phyloP scores from a whole-genome alignment of 1,139 yeast genomes.

The Yamadazyma dendronema region DNA sequence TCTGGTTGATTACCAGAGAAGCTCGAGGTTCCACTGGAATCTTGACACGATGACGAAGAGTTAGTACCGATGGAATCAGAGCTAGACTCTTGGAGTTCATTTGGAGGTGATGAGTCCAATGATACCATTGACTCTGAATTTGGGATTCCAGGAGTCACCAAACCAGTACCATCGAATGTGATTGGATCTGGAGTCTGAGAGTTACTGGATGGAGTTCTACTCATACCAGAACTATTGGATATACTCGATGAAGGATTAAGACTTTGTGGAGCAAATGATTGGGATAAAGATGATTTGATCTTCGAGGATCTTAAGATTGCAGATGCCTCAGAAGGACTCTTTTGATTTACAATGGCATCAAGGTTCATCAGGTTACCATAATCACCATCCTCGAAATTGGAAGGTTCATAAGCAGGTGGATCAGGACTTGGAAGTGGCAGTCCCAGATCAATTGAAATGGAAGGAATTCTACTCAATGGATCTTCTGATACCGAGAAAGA shows the following conservation, averaged over 20 bases:
- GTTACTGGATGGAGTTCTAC: not conserved
- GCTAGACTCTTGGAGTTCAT: not conserved
- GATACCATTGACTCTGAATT: constrained; percentile 3
- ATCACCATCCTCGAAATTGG: constrained; percentile 3
- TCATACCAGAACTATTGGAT: constrained; percentile 9
- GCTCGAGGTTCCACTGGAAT: not conserved
- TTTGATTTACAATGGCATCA: constrained; percentile 23
- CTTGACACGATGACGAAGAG: constrained; percentile 3
- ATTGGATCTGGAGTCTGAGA: constrained; percentile 1
- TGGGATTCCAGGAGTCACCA: not conserved
- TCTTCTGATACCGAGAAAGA: constrained; percentile 36
- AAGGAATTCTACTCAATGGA: constrained; percentile 33
- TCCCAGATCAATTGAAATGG: constrained; percentile 24
- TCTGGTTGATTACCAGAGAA: constrained; percentile 10
- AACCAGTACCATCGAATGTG: not conserved
- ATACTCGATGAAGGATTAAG: constrained; percentile 5
- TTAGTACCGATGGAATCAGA: constrained; percentile 2
- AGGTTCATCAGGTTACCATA: constrained; percentile 16
- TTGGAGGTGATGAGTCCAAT: constrained; percentile 1
- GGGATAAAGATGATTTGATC: constrained; percentile 16
- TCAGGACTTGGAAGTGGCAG: constrained; percentile 17
- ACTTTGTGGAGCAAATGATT: constrained; percentile 17
- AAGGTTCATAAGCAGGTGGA: constrained; percentile 28
- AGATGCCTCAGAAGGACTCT: constrained; percentile 7
- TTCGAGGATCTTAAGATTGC: constrained; percentile 8